Conservation (phyloP, 2,329 filamentous ascomycete species). For the Pseudocercospora crystallina region DNA sequence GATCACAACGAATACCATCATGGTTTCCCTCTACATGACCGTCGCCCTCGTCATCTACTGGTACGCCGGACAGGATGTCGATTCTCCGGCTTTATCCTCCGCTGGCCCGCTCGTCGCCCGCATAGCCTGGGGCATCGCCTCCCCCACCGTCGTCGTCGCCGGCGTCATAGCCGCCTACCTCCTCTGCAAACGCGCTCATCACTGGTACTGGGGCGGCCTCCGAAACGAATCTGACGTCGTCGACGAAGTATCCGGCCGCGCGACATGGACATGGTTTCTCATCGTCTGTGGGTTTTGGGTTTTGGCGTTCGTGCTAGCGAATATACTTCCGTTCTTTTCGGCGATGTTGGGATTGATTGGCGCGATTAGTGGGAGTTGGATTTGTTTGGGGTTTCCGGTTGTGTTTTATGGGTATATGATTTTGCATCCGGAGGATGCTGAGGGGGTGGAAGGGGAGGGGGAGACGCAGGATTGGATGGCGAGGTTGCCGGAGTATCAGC, state of each 20-base stretch:
- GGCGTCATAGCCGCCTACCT: constrained; percentile 70
- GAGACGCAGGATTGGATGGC: neutral
- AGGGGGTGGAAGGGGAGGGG: constrained; percentile 1
- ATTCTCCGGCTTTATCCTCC: constrained; percentile 65
- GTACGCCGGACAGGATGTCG: constrained; percentile 61
- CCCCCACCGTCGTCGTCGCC: constrained; percentile 70
- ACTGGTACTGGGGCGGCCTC: constrained; percentile 9
- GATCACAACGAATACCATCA: constrained; percentile 58
- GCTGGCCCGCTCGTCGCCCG: constrained; percentile 57
- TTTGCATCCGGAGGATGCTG: constrained; percentile 1
- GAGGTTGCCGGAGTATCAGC: neutral
- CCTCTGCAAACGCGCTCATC: constrained; percentile 65
- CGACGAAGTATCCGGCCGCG: constrained; percentile 30
- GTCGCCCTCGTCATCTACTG: constrained; percentile 69
- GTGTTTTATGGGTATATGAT: constrained; percentile 22
- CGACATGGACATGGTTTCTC: constrained; percentile 51
- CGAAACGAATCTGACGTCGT: constrained; percentile 25
- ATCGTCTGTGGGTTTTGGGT: constrained; percentile 59
- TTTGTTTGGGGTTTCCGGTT: constrained; percentile 42
- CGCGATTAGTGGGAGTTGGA: constrained; percentile 66
- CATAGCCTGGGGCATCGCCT: constrained; percentile 66
- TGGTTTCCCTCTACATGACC: constrained; percentile 64
- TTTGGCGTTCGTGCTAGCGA: constrained; percentile 66
- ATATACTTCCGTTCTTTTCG: constrained; percentile 69
- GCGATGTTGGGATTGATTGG: constrained; percentile 63